These are phyloP conservation scores for Hymenoscyphus albidus DNA, from an alignment of 2,329 filamentous ascomycete species.

Conservation along the genomic window DNA sequence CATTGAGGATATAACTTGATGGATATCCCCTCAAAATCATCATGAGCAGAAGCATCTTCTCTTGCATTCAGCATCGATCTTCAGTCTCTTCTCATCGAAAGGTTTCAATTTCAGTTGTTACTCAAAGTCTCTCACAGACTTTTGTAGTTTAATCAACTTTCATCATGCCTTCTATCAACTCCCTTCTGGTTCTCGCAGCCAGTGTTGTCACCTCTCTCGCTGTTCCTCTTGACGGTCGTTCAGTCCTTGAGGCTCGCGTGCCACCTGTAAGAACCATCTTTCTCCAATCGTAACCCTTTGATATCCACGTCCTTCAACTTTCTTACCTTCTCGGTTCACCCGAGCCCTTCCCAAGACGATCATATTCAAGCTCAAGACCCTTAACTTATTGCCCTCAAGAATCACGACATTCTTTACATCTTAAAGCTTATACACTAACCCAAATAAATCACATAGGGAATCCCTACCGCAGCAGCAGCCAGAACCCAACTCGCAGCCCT, in stretches of 20 bases:
- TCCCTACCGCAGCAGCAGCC: slow-evolving; percentile 57
- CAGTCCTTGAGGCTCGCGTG: not conserved
- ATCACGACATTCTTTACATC: too few relatives aligned
- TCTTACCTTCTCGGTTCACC: not conserved
- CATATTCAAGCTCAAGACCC: too few relatives aligned
- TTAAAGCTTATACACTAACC: not conserved
- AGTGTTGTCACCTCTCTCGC: not conserved
- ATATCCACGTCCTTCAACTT: not conserved
- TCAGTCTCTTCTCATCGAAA: not conserved
- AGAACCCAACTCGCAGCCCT: slow-evolving; percentile 54
- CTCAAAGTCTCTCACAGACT: not conserved
- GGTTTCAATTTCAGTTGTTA: slow-evolving; percentile 2
- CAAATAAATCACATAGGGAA: slow-evolving; percentile 25
- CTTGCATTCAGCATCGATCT: slow-evolving; percentile 1
- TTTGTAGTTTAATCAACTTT: not conserved
- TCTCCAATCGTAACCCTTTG: not conserved
- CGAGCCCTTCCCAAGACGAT: not conserved
- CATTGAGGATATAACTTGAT: slow-evolving; percentile 7
- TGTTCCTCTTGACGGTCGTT: slow-evolving; percentile 2
- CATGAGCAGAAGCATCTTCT: slow-evolving; percentile 8
- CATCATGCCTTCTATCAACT: slow-evolving; percentile 7
- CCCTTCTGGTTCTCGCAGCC: slow-evolving; percentile 3
- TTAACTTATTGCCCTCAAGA: not conserved
- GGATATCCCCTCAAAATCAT: not conserved
- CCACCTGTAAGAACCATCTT: not conserved